A percentile compares a stretch with the other conserved stretches of the same genome.
Evolutionary conservation across 2,329 filamentous ascomycete species (phyloP).

Genomic region (Talaromyces sp.): DNA sequence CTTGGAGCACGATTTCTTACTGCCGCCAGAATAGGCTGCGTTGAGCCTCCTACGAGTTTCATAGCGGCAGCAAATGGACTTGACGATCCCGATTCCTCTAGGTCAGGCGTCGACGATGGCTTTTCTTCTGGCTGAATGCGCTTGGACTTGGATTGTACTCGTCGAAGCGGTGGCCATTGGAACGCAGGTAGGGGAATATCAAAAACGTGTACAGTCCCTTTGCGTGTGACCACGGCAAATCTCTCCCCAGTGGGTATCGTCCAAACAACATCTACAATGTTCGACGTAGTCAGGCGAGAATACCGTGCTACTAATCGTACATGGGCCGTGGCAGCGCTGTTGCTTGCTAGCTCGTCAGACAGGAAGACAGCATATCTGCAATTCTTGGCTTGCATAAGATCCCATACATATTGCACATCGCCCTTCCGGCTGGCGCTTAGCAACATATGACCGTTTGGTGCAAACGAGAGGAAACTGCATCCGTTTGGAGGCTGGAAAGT

Average conservation of each 20-base stretch:
- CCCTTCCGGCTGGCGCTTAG: conserved; percentile 47
- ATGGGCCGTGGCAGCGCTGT: conserved; percentile 25
- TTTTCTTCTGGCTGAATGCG: conserved; percentile 36
- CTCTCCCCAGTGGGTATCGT: conserved; percentile 73
- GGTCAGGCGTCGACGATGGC: conserved; percentile 26
- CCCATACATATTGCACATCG: conserved; percentile 48
- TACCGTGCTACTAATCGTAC: conserved; percentile 86
- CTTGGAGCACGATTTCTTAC: conserved; percentile 53
- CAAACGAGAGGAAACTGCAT: conserved; percentile 47
- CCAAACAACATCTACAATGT: conserved; percentile 88
- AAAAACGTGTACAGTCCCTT: conserved; percentile 90
- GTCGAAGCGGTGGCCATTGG: conserved; percentile 70
- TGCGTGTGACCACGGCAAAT: conserved; percentile 83
- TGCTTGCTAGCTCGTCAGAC: conserved; percentile 27
- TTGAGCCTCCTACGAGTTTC: conserved; percentile 58
- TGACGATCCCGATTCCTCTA: conserved; percentile 37
- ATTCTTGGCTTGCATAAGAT: conserved; percentile 45
- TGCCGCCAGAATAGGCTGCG: conserved; percentile 61
- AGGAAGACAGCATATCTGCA: conserved; percentile 36
- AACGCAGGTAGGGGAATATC: conserved; percentile 79
- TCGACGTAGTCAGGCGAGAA: conserved; percentile 83
- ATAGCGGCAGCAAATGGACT: conserved; percentile 63
- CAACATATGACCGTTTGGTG: conserved; percentile 44
- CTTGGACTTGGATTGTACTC: conserved; percentile 40
- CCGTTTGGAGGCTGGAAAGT: conserved; percentile 46